A percentile compares a stretch with the other conserved stretches of the same genome.
Conservation (phyloP, 2,329 filamentous ascomycete genomes). For the Decorospora gaudefroyi region DNA sequence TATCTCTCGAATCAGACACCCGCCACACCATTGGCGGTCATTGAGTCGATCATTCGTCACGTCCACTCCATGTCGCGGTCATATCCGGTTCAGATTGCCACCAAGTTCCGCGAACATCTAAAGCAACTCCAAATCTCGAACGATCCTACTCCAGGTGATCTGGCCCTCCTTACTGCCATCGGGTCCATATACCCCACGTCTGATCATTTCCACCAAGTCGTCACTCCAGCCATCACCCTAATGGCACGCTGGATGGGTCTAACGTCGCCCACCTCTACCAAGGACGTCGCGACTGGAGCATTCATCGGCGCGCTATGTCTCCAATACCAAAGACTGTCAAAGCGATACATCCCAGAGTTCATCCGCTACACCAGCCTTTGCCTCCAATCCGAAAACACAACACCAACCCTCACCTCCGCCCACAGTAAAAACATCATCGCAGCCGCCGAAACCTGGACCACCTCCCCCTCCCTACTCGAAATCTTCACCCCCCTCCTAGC, state of each 20-base stretch:
- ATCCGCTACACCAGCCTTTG: conserved; percentile 80
- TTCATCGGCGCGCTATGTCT: conserved; percentile 79
- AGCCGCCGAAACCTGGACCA: conserved; percentile 73
- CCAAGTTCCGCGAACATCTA: conserved; percentile 76
- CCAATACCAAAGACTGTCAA: conserved; percentile 81
- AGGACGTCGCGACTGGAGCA: conserved; percentile 72
- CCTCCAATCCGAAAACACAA: conserved; percentile 54
- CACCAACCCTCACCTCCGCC: conserved; percentile 58
- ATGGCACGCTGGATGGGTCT: conserved; percentile 83
- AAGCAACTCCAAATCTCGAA: conserved; percentile 59
- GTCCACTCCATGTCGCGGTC: conserved; percentile 89
- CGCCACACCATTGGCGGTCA: conserved; percentile 64
- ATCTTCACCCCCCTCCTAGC: conserved; percentile 67
- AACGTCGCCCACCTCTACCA: conserved; percentile 66
- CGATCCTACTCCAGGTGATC: conserved; percentile 67
- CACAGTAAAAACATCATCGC: conserved; percentile 68
- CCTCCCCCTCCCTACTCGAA: conserved; percentile 75
- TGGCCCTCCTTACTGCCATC: conserved; percentile 82
- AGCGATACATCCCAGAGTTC: conserved; percentile 86
- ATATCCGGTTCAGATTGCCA: conserved; percentile 76
- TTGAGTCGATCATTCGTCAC: conserved; percentile 85
- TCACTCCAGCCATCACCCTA: conserved; percentile 85
- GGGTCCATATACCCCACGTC: conserved; percentile 89
- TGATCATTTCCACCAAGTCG: conserved; percentile 95
- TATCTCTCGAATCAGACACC: conserved; percentile 59